phyloP scores from a whole-genome alignment of 805 yeast species.

The Candida qinlingensis region DNA sequence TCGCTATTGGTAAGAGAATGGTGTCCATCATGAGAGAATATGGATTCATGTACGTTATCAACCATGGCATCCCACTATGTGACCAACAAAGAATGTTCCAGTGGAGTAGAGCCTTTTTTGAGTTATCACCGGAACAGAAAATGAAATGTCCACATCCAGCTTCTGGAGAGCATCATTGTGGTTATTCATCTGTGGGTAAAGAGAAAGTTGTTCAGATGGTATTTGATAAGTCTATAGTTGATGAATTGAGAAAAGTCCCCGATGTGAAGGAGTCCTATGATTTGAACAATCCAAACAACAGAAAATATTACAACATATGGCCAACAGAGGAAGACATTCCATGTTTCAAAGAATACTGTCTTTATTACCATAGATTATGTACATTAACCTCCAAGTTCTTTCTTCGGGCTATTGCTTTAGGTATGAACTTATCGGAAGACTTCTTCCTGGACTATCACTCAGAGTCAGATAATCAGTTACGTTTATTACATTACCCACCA shows the following conservation, averaged over 20 bases:
- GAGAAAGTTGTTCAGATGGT: conserved; percentile 27
- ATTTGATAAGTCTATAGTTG: conserved; percentile 16
- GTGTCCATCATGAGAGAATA: conserved; percentile 22
- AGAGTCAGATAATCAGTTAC: conserved; percentile 20
- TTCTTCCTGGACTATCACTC: conserved; percentile 20
- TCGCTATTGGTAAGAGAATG: conserved; percentile 22
- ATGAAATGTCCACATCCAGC: conserved; percentile 24
- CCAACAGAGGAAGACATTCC: conserved; percentile 23
- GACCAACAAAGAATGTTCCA: conserved; percentile 18
- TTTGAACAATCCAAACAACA: conserved; percentile 16
- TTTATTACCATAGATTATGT: conserved; percentile 14
- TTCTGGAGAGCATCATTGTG: conserved; percentile 24
- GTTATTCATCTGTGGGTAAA: conserved; percentile 24
- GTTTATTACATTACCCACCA: conserved; percentile 24
- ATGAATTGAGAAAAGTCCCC: conserved; percentile 18
- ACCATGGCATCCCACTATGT: conserved; percentile 19
- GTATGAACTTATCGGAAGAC: conserved; percentile 19
- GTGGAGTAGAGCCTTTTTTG: conserved; percentile 21
- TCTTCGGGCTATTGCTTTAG: conserved; percentile 22
- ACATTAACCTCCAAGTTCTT: conserved; percentile 8
- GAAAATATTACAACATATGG: conserved; percentile 23
- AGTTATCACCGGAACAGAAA: conserved; percentile 11
- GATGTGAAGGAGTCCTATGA: conserved; percentile 28
- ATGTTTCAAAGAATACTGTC: conserved; percentile 21
- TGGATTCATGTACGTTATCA: conserved; percentile 23